Percentiles rank a stretch among this genome's conserved stretches.
Evolutionary conservation across 169 alveolate species (phyloP).

Genomic region (Toxoplasma gondii): DNA sequence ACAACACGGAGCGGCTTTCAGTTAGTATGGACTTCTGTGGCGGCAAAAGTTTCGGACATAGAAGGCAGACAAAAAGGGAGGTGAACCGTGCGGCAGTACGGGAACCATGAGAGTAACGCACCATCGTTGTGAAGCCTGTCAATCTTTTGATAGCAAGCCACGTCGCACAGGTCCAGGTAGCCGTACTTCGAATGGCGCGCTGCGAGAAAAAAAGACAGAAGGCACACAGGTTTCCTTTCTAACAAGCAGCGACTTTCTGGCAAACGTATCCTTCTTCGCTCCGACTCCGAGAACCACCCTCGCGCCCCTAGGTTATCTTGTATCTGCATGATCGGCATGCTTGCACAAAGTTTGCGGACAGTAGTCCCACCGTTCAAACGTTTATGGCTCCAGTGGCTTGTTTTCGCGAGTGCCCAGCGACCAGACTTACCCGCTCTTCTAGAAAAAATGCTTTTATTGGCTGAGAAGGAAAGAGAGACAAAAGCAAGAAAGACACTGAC

Average conservation of each 20-base stretch:
- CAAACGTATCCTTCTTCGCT: no score
- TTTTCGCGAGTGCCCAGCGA: no score
- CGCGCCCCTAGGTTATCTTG: no score
- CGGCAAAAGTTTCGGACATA: neutral
- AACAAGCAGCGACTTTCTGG: no score
- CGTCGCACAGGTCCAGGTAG: conserved; percentile 34
- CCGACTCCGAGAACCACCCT: no score
- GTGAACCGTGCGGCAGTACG: neutral
- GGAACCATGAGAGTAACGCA: neutral
- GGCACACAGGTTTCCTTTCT: neutral
- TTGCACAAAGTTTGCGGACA: no score
- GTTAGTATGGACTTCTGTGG: neutral
- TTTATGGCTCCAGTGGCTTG: no score
- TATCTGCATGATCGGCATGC: no score
- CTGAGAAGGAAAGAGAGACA: neutral
- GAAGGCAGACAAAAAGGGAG: neutral
- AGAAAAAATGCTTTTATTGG: neutral
- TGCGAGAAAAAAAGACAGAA: neutral
- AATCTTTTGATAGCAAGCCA: neutral
- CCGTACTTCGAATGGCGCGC: neutral
- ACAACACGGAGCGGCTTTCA: no score
- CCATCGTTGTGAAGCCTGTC: conserved; percentile 8
- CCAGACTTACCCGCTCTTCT: neutral
- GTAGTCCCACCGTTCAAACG: no score
- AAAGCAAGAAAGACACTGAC: neutral